Conservation (phyloP, 768 basidiomycete species). For the Rhodotorula diobovata region DNA sequence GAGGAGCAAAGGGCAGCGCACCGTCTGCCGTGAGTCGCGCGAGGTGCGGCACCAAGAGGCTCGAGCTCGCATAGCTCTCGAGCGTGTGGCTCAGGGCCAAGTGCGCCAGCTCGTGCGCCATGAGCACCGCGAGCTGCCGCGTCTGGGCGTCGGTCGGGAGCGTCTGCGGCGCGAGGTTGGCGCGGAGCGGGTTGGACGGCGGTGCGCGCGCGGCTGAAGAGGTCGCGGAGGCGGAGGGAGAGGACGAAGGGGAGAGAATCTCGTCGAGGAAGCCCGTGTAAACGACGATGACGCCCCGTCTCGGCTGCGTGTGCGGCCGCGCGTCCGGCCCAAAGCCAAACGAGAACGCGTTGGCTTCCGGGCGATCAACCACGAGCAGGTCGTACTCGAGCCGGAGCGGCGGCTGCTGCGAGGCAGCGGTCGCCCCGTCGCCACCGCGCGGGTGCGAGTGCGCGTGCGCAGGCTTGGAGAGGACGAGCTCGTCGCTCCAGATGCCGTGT, state of each 20-base stretch:
- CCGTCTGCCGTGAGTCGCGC: slow-evolving; percentile 36
- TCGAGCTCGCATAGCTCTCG: slow-evolving; percentile 35
- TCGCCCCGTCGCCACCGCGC: neutral
- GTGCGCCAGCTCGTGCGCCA: slow-evolving; percentile 92
- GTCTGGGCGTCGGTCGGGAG: slow-evolving; percentile 75
- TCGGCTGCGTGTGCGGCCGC: neutral
- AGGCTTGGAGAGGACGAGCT: slow-evolving; percentile 39
- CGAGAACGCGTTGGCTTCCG: slow-evolving; percentile 85
- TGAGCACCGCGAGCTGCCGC: slow-evolving; percentile 76
- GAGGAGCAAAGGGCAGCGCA: neutral
- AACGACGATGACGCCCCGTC: slow-evolving; percentile 76
- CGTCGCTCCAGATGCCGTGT: slow-evolving; percentile 36
- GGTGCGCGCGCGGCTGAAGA: neutral
- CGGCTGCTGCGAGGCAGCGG: slow-evolving; percentile 52
- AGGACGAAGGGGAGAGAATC: slow-evolving; percentile 56
- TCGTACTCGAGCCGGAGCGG: slow-evolving; percentile 83
- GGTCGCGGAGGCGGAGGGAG: neutral
- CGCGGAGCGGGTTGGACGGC: slow-evolving; percentile 33
- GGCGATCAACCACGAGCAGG: slow-evolving; percentile 78
- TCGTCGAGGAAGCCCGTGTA: slow-evolving; percentile 91
- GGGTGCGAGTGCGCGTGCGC: slow-evolving; percentile 48
- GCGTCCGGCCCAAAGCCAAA: slow-evolving; percentile 92
- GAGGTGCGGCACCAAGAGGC: slow-evolving; percentile 37
- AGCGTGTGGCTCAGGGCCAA: slow-evolving; percentile 49
- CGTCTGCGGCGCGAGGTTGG: slow-evolving; percentile 49